Evolutionary conservation across 2,329 filamentous ascomycete species (phyloP).

Genomic region (Ophiocordyceps sinensis): DNA sequence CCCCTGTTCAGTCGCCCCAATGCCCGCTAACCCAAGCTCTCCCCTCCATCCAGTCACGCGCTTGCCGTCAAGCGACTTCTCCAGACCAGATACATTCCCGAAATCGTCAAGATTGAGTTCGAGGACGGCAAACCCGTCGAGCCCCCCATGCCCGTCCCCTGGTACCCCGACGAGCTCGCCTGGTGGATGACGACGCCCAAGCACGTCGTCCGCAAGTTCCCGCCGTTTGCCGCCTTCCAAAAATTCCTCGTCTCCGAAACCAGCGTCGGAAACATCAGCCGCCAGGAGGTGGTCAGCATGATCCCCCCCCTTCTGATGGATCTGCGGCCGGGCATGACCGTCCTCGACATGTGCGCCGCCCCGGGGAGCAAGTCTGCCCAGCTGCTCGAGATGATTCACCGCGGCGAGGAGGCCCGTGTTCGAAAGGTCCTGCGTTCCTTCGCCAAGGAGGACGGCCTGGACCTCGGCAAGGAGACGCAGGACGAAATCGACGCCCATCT

Average conservation of each 20-base stretch:
- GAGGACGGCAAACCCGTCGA: constrained; percentile 71
- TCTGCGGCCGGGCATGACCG: constrained; percentile 77
- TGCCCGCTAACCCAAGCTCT: neutral
- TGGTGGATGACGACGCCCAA: constrained; percentile 99
- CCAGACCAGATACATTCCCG: constrained; percentile 76
- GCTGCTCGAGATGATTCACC: constrained; percentile 85
- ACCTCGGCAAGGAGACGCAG: constrained; percentile 31
- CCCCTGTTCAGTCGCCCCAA: neutral
- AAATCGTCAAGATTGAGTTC: constrained; percentile 72
- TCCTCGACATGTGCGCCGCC: constrained; percentile 90
- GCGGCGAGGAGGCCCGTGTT: constrained; percentile 79
- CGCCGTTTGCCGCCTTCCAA: constrained; percentile 89
- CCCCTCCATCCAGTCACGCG: constrained; percentile 50
- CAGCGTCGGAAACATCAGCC: constrained; percentile 89
- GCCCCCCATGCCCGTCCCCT: constrained; percentile 66
- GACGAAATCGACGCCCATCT: constrained; percentile 35
- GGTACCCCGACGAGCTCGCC: constrained; percentile 90
- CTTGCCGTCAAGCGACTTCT: constrained; percentile 80
- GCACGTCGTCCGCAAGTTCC: constrained; percentile 84
- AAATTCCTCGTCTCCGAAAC: constrained; percentile 97
- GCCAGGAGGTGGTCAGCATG: constrained; percentile 98
- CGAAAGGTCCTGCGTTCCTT: constrained; percentile 52
- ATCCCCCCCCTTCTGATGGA: constrained; percentile 92
- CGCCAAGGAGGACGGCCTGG: constrained; percentile 44
- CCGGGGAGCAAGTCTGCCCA: constrained; percentile 96